phyloP scores from a whole-genome alignment of 1,284 basidiomycete genomes.

The Flammula alnicola region DNA sequence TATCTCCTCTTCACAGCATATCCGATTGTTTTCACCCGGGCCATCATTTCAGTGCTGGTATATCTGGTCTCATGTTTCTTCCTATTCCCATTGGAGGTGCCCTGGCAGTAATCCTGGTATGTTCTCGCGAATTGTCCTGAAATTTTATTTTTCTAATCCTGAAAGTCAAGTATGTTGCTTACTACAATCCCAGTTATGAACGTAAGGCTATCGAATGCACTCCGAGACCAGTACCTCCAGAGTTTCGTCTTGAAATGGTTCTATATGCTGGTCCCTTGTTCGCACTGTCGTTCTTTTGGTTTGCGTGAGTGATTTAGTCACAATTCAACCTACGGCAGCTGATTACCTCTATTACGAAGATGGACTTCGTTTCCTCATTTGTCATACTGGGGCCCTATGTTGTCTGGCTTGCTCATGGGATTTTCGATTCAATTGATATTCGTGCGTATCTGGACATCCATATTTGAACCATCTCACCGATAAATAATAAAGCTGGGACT shows the following conservation, averaged over 20 bases:
- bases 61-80: slow-evolving; percentile 57
- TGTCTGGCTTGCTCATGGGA: slow-evolving; percentile 56
- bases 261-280: slow-evolving; percentile 61
- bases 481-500: slow-evolving; percentile 44
- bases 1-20: slow-evolving; percentile 67
- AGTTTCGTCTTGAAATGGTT: slow-evolving; percentile 62
- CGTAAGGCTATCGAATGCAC: slow-evolving; percentile 47
- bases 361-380: slow-evolving; percentile 61
- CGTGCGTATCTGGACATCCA: slow-evolving; percentile 40
- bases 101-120: slow-evolving; percentile 46
- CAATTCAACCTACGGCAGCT: background rate
- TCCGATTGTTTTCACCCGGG: slow-evolving; percentile 58
- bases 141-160: no score
- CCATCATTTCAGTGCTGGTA: slow-evolving; percentile 55
- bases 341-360: slow-evolving; percentile 24
- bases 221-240: slow-evolving; percentile 65
- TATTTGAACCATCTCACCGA: background rate
- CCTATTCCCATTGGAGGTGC: slow-evolving; percentile 60
- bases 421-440: slow-evolving; percentile 63
- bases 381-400: slow-evolving; percentile 61
- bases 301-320: slow-evolving; percentile 49
- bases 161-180: slow-evolving; percentile 53
- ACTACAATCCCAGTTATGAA: slow-evolving; percentile 61
- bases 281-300: slow-evolving; percentile 68
- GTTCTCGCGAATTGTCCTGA: no score